These are phyloP conservation scores for Daldinia decipiens DNA, from an alignment of 495 filamentous ascomycete genomes.

Conservation along the genomic window DNA sequence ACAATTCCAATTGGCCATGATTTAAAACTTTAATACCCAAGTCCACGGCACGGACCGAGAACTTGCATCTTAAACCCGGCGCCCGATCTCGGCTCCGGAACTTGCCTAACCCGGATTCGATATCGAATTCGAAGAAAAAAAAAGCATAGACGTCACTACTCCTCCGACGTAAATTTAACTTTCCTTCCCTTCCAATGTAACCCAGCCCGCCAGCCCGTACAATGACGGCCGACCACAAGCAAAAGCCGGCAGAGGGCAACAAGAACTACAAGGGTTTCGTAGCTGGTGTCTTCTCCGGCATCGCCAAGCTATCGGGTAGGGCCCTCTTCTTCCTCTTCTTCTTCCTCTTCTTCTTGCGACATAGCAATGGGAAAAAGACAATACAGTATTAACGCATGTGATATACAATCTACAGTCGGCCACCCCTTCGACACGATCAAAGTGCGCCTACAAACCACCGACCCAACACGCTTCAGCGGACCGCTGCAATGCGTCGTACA, in stretches of 20 bases:
- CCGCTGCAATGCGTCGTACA: slow-evolving; percentile 86
- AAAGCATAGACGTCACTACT: not conserved
- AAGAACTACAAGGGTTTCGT: slow-evolving; percentile 90
- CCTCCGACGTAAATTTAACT: not conserved
- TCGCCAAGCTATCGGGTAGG: slow-evolving; percentile 87
- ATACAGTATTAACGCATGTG: not conserved
- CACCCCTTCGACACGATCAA: slow-evolving; percentile 93
- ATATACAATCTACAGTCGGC: slow-evolving; percentile 50
- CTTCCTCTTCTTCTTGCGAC: not conserved
- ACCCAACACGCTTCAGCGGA: slow-evolving; percentile 78
- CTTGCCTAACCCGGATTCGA: not conserved
- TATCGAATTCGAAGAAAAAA: not conserved
- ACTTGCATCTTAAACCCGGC: not conserved
- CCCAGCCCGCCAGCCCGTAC: not conserved
- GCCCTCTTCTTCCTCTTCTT: too few species aligned
- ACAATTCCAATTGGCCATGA: not conserved
- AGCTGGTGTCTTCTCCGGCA: slow-evolving; percentile 90
- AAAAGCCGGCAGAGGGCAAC: slow-evolving; percentile 36
- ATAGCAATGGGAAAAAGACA: not conserved
- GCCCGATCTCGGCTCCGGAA: slow-evolving; percentile 35
- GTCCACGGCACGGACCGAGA: slow-evolving; percentile 21
- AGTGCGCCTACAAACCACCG: slow-evolving; percentile 91
- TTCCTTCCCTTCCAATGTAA: slow-evolving; percentile 23
- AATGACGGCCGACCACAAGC: slow-evolving; percentile 48
- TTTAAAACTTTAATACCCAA: not conserved